Evolutionary conservation across 2,329 filamentous ascomycete genomes (phyloP).

Genomic region (Claviceps humidiphila): DNA sequence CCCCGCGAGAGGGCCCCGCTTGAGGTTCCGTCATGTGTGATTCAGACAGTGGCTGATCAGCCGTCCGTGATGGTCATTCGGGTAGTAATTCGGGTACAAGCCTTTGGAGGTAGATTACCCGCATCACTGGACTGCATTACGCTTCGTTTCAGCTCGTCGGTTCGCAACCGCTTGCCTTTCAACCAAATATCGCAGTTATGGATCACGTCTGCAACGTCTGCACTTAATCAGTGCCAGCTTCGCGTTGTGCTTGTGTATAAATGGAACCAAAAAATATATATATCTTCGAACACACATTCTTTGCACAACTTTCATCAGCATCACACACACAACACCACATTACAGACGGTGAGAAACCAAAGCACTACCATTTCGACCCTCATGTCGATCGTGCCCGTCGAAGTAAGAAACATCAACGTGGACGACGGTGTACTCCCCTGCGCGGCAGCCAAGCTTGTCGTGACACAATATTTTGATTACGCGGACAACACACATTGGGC

Average conservation of each 20-base stretch:
- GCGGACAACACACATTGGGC: slow-evolving; percentile 26
- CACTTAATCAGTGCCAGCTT: not conserved
- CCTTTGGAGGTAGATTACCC: not conserved
- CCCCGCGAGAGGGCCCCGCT: not conserved
- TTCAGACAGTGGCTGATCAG: not conserved
- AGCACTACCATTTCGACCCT: not conserved
- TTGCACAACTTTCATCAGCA: not conserved
- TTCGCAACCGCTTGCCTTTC: not conserved
- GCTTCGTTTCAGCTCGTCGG: not conserved
- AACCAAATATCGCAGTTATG: not conserved
- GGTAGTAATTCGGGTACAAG: not conserved
- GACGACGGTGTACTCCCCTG: slow-evolving; percentile 23
- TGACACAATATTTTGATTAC: slow-evolving; percentile 28
- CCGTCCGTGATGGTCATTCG: not conserved
- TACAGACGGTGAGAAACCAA: not conserved
- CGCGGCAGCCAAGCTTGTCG: slow-evolving; percentile 31
- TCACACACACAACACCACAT: not conserved
- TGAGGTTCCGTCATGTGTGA: not conserved
- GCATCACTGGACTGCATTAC: not conserved
- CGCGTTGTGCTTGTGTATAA: not conserved
- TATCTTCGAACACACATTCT: not conserved
- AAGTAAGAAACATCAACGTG: slow-evolving; percentile 15
- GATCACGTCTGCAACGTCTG: not conserved
- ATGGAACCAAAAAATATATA: not conserved
- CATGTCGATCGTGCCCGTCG: slow-evolving; percentile 10